phyloP scores from a whole-genome alignment of 2,329 filamentous ascomycete genomes.

The Elsinoe perseae region DNA sequence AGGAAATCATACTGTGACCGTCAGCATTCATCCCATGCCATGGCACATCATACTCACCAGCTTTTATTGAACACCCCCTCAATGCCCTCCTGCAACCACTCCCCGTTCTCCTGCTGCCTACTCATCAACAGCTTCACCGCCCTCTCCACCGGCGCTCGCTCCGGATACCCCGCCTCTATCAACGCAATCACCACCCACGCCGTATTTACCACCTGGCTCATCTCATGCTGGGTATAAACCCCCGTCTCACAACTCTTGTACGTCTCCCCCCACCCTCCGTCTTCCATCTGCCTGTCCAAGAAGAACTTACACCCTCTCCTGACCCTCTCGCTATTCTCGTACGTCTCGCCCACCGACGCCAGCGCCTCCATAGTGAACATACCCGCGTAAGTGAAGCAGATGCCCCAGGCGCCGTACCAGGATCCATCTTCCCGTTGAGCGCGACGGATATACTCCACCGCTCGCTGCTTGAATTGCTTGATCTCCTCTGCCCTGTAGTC shows the following conservation, averaged over 20 bases:
- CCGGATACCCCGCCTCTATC: conserved; percentile 73
- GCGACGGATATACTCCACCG: conserved; percentile 73
- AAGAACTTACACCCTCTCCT: conserved; percentile 78
- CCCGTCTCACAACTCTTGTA: conserved; percentile 77
- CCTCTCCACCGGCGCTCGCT: conserved; percentile 61
- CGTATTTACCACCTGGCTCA: conserved; percentile 88
- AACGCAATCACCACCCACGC: conserved; percentile 76
- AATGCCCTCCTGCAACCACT: conserved; percentile 92
- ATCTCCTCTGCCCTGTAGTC: conserved; percentile 73
- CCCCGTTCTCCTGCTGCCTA: conserved; percentile 78
- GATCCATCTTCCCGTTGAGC: conserved; percentile 74
- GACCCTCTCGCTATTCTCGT: conserved; percentile 62
- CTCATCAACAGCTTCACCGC: conserved; percentile 76
- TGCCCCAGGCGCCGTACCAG: conserved; percentile 97
- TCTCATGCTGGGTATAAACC: conserved; percentile 66
- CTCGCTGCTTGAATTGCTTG: conserved; percentile 59
- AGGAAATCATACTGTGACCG: conserved; percentile 76
- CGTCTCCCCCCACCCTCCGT: conserved; percentile 95
- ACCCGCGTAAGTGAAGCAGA: conserved; percentile 93
- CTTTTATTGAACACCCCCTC: conserved; percentile 99
- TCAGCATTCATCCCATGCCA: not conserved
- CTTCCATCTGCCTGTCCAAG: conserved; percentile 70
- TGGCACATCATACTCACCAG: conserved; percentile 51
- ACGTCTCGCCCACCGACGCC: conserved; percentile 71
- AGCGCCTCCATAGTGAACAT: conserved; percentile 95